Base-by-base conservation (phyloP, 257 asterid species). In the Nicotiana benthamiana region DNA sequence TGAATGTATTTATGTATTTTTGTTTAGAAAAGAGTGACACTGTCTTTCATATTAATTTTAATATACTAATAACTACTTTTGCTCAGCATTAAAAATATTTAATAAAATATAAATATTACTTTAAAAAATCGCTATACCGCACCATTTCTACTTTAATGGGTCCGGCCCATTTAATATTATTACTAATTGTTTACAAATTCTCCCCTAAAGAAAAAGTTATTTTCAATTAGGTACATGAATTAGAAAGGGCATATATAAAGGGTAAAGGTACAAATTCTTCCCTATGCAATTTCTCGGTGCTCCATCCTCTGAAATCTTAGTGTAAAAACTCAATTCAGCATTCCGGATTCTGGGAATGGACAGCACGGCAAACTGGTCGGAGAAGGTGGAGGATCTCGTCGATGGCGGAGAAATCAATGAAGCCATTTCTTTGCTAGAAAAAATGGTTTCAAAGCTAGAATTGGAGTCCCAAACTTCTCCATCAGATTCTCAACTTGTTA, bases 331-430 rank as follows among this genome's bases (percentile, higher is more conserved):
- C 77, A 8, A 12, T 67, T 3, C 40, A 3, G 27, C 75, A 8
- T 53, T 52, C 4, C 48, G 18, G 2, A 53, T 17, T 32, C 34
- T 46, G 72, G 36, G 13, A 53, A 22, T 32, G 72, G 17, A 59
- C 40, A 9, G 36, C 59, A 40, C 36, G 66, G 40, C 46, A 80
- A 90, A 84, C 90, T 94, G 97, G 98, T 82, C 95, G 66, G 98
- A 92, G 87, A 81, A 80, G 80, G 93, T 86, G 40, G 98, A 95
- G 78, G 98, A 93, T 83, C 91, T 92, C 34, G 81, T 90, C 7
- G 83, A 86, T 16, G 89, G 30, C 51, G 97, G 94, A 30, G 91
- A 95, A 70, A 79, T 81, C 77, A 93, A 83, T 27, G 84, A 77
- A 82, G 96, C 97, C 79, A 81, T 89, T 22, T 51, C 89, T 63